Base-by-base conservation (phyloP, 805 yeast species). In the Saccharomycopsis schoenii region DNA sequence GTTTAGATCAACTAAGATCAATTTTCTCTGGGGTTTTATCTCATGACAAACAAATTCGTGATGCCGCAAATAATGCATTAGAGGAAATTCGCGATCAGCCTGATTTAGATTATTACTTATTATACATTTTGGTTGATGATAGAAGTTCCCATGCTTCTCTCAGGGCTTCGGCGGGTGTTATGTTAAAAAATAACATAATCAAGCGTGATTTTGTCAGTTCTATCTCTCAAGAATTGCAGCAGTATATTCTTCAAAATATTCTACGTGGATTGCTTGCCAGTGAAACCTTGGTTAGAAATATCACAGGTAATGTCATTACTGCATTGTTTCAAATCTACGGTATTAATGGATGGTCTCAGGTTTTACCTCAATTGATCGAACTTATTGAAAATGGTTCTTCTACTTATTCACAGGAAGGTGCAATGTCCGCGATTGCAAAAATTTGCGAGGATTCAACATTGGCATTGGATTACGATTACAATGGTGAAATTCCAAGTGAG, bases 231-330 rank as follows among this genome's bases (percentile, higher is more conserved):
- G 72, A 68, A 19, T 61, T 74, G 40, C 74, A 73, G 59, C 64
- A 70, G 4, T 73, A 75, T 58, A 66, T 76, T 8, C 66, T 77
- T 43, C 64, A 69, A 17, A 74, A 76, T 54, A 69, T 77, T 8
- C 68, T 76, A 63, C 71, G 72, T 67, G 78, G 89, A 1, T 75
- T 90, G 54, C 67, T 80, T 39, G 86, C 80, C 63, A 66, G 73
- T 1, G 80, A 81, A 59, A 71, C 74, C n/a, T 74, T 89, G 66
- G 88, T 93, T 36, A 80, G 96, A 63, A 90, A 88, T 69, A 89
- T 93, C 63, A 86, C 97, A 5, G 97, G 97, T 47, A 91, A 86
- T 68, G 96, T 91, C 57, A 84, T 93, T 58, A 88, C 97, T 1
- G 80, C 97, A 0, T 73, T 94, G 37, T 87, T 91, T 66, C 77